Conservation (phyloP, 805 yeast genomes). For the Ogataea dorogensis region DNA sequence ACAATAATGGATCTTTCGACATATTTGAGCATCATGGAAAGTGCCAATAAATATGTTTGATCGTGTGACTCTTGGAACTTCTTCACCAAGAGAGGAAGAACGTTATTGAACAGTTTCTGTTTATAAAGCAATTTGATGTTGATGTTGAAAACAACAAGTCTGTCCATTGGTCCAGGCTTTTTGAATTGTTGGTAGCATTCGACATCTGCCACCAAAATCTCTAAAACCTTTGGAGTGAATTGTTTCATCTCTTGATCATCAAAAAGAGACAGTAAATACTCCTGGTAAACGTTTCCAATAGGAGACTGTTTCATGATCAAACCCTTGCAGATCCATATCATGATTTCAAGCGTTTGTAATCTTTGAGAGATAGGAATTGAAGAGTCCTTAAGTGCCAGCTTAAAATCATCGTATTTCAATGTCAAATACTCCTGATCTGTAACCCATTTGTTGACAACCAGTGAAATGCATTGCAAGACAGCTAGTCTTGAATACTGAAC, state of each 20-base stretch:
- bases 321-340: conserved; percentile 74
- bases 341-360: conserved; percentile 45
- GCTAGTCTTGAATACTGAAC: conserved; percentile 44
- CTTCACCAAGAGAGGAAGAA: conserved; percentile 54
- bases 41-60: conserved; percentile 58
- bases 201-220: conserved; percentile 66
- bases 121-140: conserved; percentile 70
- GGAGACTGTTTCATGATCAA: conserved; percentile 57
- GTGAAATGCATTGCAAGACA: conserved; percentile 53
- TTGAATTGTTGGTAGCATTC: conserved; percentile 52
- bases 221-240: conserved; percentile 54
- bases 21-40: conserved; percentile 65
- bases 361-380: conserved; percentile 13
- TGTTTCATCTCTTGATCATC: conserved; percentile 34
- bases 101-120: conserved; percentile 68
- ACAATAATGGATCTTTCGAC: conserved; percentile 60
- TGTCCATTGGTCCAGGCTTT: conserved; percentile 24
- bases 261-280: conserved; percentile 37
- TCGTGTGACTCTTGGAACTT: conserved; percentile 36
- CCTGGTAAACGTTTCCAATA: conserved; percentile 34
- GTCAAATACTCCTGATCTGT: conserved; percentile 14
- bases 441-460: conserved; percentile 59
- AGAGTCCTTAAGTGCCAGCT: not conserved
- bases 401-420: conserved; percentile 11
- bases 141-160: conserved; percentile 43